These are phyloP conservation scores for Aspergillus unguis DNA, from an alignment of 2,329 filamentous ascomycete species.

Conservation along the genomic window DNA sequence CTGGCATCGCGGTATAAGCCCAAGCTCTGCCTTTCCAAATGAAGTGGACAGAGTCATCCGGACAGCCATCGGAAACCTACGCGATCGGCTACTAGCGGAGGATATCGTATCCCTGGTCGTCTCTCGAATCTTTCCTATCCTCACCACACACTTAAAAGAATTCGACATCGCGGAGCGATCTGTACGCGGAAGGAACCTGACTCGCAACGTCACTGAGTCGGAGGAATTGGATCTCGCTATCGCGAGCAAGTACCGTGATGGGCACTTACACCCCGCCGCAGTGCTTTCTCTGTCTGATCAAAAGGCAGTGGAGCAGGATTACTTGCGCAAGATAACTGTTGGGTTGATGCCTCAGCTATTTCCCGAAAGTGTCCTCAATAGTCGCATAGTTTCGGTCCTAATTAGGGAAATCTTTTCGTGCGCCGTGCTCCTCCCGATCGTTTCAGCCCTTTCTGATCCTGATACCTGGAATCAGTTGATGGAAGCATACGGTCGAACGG, in stretches of 20 bases:
- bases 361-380: slow-evolving; percentile 69
- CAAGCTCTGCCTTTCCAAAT: slow-evolving; percentile 73
- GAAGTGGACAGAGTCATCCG: slow-evolving; percentile 81
- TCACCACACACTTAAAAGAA: slow-evolving; percentile 84
- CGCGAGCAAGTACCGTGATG: slow-evolving; percentile 87
- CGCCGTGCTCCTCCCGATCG: slow-evolving; percentile 78
- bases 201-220: slow-evolving; percentile 87
- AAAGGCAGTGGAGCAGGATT: slow-evolving; percentile 81
- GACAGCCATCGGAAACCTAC: slow-evolving; percentile 65
- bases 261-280: slow-evolving; percentile 82
- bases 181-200: slow-evolving; percentile 82
- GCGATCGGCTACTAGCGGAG: slow-evolving; percentile 67
- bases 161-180: slow-evolving; percentile 86
- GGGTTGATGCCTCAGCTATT: slow-evolving; percentile 71
- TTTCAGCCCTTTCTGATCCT: slow-evolving; percentile 79
- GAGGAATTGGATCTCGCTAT: slow-evolving; percentile 95
- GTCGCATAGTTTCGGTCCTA: slow-evolving; percentile 74
- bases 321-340: slow-evolving; percentile 72
- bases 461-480: slow-evolving; percentile 98
- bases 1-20: slow-evolving; percentile 87
- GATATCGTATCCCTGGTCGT: slow-evolving; percentile 83
- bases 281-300: slow-evolving; percentile 79
- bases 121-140: slow-evolving; percentile 76
- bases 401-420: slow-evolving; percentile 90
- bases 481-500: slow-evolving; percentile 79